Base-by-base conservation (phyloP, 805 yeast genomes). In the Phaffomyces antillensis region DNA sequence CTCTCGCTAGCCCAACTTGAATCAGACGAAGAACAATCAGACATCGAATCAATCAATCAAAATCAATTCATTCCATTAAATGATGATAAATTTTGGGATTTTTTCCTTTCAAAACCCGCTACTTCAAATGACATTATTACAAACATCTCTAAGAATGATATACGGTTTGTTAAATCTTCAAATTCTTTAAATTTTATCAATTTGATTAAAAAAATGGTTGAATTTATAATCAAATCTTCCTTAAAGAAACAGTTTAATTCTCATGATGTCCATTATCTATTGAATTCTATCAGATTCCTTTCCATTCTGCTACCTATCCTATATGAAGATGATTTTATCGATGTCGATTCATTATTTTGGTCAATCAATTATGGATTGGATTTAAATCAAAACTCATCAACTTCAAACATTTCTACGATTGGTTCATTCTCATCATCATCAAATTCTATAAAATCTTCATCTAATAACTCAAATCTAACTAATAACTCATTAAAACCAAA, bases 221-320 rank as follows among this genome's bases (percentile, higher is more conserved):
- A 28, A 28, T 28, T 28, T 28, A 10, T 28, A 12, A 28, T 28
- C 4, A 10, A 28, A 11, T 28, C 30, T 11, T 28, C 30, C 11
- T 28, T 28, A 12, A 28, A 28, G 30, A 28, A 28, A 28, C 30
- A 11, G 3, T 28, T 28, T 11, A 18, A 37, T 17, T n/a, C 37
- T 10, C 4, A 11, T 17, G 23, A 20, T 10, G n/a, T 12, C 10
- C n/a, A 16, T n/a, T 65, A 76, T 49, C 55, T 81, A 11, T 63
- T 84, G 39, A 82, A 79, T 47, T 79, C 87, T 53, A 53, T 83
- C 7, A 71, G 96, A 33, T 60, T 84, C 5, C 61, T 90, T 36
- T 77, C 86, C 3, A 75, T 78, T 48, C 43, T 85, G 4, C 50
- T 85, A 18, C 96, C 96, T 0, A 73, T 77, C 39, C 57, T 83